These are phyloP conservation scores for Myxozyma mucilagina DNA, from an alignment of 805 yeast species.

Conservation along the genomic window DNA sequence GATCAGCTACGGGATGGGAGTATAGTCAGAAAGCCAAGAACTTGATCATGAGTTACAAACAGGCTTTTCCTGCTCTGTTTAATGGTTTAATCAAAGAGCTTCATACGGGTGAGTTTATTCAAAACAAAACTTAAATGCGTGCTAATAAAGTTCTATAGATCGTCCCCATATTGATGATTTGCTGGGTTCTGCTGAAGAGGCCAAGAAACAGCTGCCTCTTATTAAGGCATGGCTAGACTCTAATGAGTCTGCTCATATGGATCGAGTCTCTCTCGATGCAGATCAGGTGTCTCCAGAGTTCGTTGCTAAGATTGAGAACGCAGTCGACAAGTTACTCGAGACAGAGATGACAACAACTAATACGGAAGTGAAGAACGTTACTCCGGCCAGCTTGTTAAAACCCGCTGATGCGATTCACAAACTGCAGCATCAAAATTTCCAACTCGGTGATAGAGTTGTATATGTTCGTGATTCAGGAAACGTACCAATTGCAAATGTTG, in stretches of 20 bases:
- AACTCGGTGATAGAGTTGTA: slow-evolving; percentile 85
- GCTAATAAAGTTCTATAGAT: slow-evolving; percentile 2
- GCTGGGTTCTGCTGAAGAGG: slow-evolving; percentile 35
- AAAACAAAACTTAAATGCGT: neutral
- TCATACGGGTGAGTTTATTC: slow-evolving; percentile 32
- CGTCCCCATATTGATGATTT: slow-evolving; percentile 12
- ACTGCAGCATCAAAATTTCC: slow-evolving; percentile 72
- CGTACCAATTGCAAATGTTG: slow-evolving; percentile 82
- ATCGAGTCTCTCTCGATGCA: slow-evolving; percentile 70
- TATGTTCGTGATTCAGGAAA: slow-evolving; percentile 85
- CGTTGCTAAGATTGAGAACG: slow-evolving; percentile 65
- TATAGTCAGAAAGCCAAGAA: slow-evolving; percentile 73
- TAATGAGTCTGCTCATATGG: slow-evolving; percentile 42
- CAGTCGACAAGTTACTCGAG: slow-evolving; percentile 46
- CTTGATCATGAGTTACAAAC: slow-evolving; percentile 60
- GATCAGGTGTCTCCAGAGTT: slow-evolving; percentile 71
- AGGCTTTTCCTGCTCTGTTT: slow-evolving; percentile 64
- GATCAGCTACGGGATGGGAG: slow-evolving; percentile 71
- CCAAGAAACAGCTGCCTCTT: slow-evolving; percentile 36
- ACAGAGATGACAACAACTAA: slow-evolving; percentile 39
- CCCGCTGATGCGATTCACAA: slow-evolving; percentile 71
- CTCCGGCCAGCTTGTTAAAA: slow-evolving; percentile 76
- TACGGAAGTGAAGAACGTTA: slow-evolving; percentile 70
- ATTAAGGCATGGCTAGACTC: slow-evolving; percentile 49
- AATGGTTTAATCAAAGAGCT: slow-evolving; percentile 38